A percentile compares a stretch with the other conserved stretches of the same genome.
phyloP scores from a whole-genome alignment of 2,329 filamentous ascomycete genomes.

The Claviceps quebecensis region DNA sequence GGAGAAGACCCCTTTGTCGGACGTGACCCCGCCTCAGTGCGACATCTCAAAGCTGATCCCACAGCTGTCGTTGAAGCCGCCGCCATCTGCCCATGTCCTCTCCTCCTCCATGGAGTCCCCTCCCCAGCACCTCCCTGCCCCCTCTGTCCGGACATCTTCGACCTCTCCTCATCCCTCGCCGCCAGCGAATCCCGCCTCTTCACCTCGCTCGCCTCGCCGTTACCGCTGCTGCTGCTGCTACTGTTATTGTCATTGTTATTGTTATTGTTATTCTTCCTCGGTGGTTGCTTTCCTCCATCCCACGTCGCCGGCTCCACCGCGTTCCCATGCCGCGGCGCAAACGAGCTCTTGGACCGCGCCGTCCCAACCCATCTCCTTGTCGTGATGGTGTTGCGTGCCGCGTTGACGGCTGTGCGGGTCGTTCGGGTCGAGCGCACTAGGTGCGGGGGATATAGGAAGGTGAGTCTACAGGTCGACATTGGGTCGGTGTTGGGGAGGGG shows the following conservation, averaged over 20 bases:
- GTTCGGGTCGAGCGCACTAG: slow-evolving; percentile 35
- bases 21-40: too few species aligned
- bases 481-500: not conserved
- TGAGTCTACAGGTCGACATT: slow-evolving; percentile 36
- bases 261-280: too few species aligned
- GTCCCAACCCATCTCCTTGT: slow-evolving; percentile 15
- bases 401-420: slow-evolving; percentile 9
- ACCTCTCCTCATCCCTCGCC: not conserved
- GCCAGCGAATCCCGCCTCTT: not conserved
- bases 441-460: slow-evolving; percentile 52
- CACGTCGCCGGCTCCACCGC: slow-evolving; percentile 39
- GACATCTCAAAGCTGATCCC: too few species aligned
- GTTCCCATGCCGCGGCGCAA: slow-evolving; percentile 44
- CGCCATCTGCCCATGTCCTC: not conserved
- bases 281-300: slow-evolving; percentile 2
- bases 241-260: too few species aligned
- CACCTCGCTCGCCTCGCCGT: not conserved
- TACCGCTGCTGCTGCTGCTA: not conserved
- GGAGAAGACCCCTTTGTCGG: too few species aligned
- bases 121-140: not conserved
- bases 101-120: not conserved
- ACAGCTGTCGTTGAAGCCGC: not conserved
- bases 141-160: not conserved
- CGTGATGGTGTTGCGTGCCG: not conserved
- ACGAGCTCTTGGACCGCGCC: slow-evolving; percentile 29